These are phyloP conservation scores for Angomonas deanei DNA, from an alignment of 208 protist species.

Conservation along the genomic window DNA sequence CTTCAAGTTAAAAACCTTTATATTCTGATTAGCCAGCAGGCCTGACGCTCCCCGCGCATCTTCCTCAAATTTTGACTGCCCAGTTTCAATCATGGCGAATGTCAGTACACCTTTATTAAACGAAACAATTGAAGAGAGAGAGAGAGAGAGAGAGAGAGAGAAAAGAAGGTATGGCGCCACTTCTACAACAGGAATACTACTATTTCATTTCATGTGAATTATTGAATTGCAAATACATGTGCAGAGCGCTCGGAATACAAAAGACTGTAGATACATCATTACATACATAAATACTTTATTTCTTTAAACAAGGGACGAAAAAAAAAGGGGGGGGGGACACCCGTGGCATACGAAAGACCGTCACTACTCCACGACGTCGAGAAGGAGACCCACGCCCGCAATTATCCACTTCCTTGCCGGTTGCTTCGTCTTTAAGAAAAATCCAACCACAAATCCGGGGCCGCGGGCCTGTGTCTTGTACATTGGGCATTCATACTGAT, in stretches of 20 bases:
- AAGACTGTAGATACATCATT: neutral
- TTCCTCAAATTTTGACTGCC: neutral
- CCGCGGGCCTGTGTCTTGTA: conserved; percentile 96
- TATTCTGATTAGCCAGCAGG: conserved; percentile 10
- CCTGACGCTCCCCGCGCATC: neutral
- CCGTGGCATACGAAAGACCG: too few relatives aligned
- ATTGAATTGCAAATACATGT: neutral
- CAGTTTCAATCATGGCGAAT: too few relatives aligned
- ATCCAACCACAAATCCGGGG: conserved; percentile 94
- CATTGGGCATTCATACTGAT: conserved; percentile 97
- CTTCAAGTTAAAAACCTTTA: conserved; percentile 47
- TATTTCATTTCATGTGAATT: neutral
- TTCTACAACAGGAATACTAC: too few relatives aligned
- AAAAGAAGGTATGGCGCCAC: neutral
- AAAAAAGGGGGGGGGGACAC: conserved; percentile 4
- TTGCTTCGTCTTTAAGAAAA: conserved; percentile 94
- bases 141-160: conserved; percentile 5
- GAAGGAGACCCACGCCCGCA: conserved; percentile 94
- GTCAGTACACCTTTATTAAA: neutral
- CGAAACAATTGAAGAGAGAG: neutral
- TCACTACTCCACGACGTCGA: conserved; percentile 92
- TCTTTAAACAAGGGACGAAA: neutral
- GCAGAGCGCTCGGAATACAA: neutral
- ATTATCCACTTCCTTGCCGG: conserved; percentile 96
- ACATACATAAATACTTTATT: neutral